Percentiles rank a stretch among this genome's conserved stretches.
Conservation (phyloP, 2,329 filamentous ascomycete genomes). For the Aspergillus carbonarius region DNA sequence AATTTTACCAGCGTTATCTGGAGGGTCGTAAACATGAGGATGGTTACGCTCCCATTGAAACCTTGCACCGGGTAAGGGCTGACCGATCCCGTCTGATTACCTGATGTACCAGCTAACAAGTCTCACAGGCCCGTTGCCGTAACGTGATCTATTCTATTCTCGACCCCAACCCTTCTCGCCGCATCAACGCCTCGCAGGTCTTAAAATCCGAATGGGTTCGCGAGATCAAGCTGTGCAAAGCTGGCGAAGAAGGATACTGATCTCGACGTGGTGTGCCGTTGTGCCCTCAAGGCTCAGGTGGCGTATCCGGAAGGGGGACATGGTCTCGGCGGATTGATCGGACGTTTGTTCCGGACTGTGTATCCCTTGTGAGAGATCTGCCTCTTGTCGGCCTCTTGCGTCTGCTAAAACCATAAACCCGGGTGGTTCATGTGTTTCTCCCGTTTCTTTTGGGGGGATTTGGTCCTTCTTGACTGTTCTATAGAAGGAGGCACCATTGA, state of each 20-base stretch:
- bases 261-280: constrained; percentile 12
- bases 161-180: constrained; percentile 86
- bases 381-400: constrained; percentile 15
- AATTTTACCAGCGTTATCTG: constrained; percentile 93
- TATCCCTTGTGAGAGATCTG: constrained; percentile 10
- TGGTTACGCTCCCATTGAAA: constrained; percentile 95
- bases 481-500: constrained; percentile 26
- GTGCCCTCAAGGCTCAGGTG: constrained; percentile 11
- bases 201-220: constrained; percentile 98
- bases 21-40: constrained; percentile 91
- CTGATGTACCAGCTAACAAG: constrained; percentile 17
- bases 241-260: constrained; percentile 89
- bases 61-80: constrained; percentile 79
- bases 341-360: constrained; percentile 15
- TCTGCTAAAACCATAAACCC: constrained; percentile 16
- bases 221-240: constrained; percentile 95
- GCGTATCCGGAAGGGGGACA: constrained; percentile 6
- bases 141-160: constrained; percentile 99
- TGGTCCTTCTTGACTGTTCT: constrained; percentile 16
- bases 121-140: constrained; percentile 78
- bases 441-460: constrained; percentile 14
- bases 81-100: background rate
- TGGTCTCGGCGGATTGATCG: constrained; percentile 15
- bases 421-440: constrained; percentile 22
- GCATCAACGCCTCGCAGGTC: constrained; percentile 93